Evolutionary conservation across 768 basidiomycete species (phyloP), one percentile per base, ranked within the genome.

Genomic region (Suillus brevipes): DNA sequence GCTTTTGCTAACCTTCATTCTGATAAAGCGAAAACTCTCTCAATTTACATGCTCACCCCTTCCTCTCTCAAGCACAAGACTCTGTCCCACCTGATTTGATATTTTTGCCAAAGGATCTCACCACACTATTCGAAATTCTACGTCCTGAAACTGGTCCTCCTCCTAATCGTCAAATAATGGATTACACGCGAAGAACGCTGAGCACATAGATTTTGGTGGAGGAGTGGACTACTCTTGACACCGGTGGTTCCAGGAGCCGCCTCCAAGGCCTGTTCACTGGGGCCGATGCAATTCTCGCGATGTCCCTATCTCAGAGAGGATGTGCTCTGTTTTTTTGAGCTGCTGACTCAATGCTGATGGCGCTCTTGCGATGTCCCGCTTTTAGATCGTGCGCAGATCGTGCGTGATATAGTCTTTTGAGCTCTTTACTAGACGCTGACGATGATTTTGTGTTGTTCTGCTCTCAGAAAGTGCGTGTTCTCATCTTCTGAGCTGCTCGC

Each of bases 191-290:
- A 92, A 92, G 75, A 82, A 84, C 56, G 78, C 80, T 9, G 90
- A 92, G 52, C 88, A 88, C 8, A 88, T 92, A 37, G 91, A 93
- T 77, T 83, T 85, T 72, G 91, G 91, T 61, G 87, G 86, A 37
- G 91, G 90, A 69, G 79, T 84, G 59, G 91, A 92, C 74, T 93
- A 92, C 73, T 80, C 84, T 31, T 82, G 82, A 37, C 81, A 86
- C 66, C 81, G 86, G 62, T 93, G 90, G 90, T 93, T 93, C 76
- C 83, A 88, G 71, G 87, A 93, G 62, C 81, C 84, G 40, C 83
- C 83, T 34, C 78, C 79, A 49, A 84, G 85, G 38, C 78, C 78
- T n/a, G n/a, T n/a, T n/a, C n/a, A n/a, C n/a, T n/a, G n/a, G n/a
- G n/a, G n/a, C n/a, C n/a, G n/a, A n/a, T n/a, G n/a, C n/a, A n/a